Conservation (phyloP, 805 yeast genomes). For the Ogataea nonfermentans region DNA sequence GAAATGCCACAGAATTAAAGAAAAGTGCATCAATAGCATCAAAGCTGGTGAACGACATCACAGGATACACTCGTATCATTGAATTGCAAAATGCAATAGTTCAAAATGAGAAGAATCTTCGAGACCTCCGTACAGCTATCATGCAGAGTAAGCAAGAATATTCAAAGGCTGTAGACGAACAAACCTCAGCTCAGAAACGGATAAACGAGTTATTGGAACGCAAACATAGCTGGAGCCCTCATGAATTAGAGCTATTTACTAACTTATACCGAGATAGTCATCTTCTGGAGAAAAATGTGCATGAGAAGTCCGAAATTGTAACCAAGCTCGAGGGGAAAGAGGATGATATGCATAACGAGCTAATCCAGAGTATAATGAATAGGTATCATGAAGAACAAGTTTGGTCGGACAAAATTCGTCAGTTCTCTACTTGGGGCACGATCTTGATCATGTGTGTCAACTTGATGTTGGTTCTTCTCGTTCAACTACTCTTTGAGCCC, state of each 20-base stretch:
- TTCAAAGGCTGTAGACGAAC: constrained; percentile 55
- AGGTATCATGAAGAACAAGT: constrained; percentile 96
- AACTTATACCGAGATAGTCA: constrained; percentile 79
- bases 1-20: constrained; percentile 54
- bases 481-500: constrained; percentile 89
- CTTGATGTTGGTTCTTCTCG: constrained; percentile 69
- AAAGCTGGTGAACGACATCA: constrained; percentile 77
- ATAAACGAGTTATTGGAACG: constrained; percentile 85
- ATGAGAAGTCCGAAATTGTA: constrained; percentile 45
- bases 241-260: constrained; percentile 83
- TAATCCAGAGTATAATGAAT: constrained; percentile 76
- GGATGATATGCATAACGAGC: constrained; percentile 65
- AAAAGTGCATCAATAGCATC: constrained; percentile 60
- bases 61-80: constrained; percentile 86
- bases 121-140: constrained; percentile 47
- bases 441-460: constrained; percentile 86
- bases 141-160: constrained; percentile 49
- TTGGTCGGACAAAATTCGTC: constrained; percentile 95
- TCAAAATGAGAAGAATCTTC: constrained; percentile 49
- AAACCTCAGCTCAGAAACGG: constrained; percentile 75
- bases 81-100: constrained; percentile 62
- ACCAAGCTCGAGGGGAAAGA: constrained; percentile 56
- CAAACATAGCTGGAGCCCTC: constrained; percentile 75
- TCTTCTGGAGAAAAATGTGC: constrained; percentile 60
- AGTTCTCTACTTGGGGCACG: constrained; percentile 97